Evolutionary conservation across 2,329 filamentous ascomycete species (phyloP).

Genomic region (Phaeosphaeriaceae sp.): DNA sequence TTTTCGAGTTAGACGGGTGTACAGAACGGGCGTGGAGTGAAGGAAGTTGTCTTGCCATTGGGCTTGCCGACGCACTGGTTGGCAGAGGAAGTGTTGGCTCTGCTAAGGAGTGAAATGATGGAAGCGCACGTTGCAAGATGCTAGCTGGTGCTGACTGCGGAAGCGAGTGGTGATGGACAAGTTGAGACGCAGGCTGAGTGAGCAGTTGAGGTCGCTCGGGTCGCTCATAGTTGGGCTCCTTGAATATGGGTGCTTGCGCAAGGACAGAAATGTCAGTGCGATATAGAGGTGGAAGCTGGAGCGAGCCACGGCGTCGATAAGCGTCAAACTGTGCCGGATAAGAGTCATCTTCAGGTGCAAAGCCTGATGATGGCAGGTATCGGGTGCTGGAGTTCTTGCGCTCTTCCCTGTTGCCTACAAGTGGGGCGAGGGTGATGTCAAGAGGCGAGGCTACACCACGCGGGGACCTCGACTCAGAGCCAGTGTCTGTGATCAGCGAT

Average conservation of each 20-base stretch:
- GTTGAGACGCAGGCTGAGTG: slow-evolving; percentile 39
- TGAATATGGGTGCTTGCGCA: slow-evolving; percentile 19
- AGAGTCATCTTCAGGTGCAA: slow-evolving; percentile 45
- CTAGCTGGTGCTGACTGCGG: slow-evolving; percentile 34
- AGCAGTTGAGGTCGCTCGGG: slow-evolving; percentile 38
- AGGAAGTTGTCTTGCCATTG: slow-evolving; percentile 39
- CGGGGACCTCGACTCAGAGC: slow-evolving; percentile 56
- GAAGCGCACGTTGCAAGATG: slow-evolving; percentile 37
- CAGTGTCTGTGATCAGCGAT: slow-evolving; percentile 72
- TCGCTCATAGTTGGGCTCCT: slow-evolving; percentile 36
- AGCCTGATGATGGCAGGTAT: slow-evolving; percentile 48
- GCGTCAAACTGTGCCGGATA: slow-evolving; percentile 29
- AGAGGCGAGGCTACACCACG: slow-evolving; percentile 54
- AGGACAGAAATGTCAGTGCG: slow-evolving; percentile 23
- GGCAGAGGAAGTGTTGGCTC: slow-evolving; percentile 38
- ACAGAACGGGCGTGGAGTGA: slow-evolving; percentile 34
- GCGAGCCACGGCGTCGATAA: slow-evolving; percentile 38
- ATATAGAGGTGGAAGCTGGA: slow-evolving; percentile 44
- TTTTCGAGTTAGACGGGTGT: slow-evolving; percentile 29
- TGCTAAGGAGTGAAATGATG: slow-evolving; percentile 40
- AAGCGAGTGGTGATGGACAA: slow-evolving; percentile 41
- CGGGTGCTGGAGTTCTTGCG: slow-evolving; percentile 46
- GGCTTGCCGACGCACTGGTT: slow-evolving; percentile 32
- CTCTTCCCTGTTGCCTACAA: slow-evolving; percentile 45
- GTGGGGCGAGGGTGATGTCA: slow-evolving; percentile 50